Percentiles rank a stretch among this genome's conserved stretches.
Evolutionary conservation across 2,329 filamentous ascomycete species (phyloP).

Genomic region (Ophiosphaerella herpotricha): DNA sequence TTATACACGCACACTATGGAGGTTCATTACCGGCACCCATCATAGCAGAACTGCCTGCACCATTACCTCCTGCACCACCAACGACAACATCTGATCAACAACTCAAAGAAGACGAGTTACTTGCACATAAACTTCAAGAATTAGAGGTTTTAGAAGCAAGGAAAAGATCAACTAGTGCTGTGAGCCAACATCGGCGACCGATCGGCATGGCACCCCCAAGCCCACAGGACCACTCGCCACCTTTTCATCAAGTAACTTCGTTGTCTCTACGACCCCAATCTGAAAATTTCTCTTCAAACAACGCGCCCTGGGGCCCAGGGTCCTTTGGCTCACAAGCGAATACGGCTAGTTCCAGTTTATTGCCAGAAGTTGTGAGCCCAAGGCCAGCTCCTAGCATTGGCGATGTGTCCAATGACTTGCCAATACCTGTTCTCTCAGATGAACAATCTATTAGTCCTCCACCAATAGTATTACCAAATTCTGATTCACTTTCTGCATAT

Average conservation of each 20-base stretch:
- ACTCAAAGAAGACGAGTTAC: conserved; percentile 34
- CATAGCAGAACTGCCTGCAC: conserved; percentile 37
- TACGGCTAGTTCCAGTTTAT: conserved; percentile 9
- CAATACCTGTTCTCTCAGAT: conserved; percentile 15
- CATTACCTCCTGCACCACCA: conserved; percentile 29
- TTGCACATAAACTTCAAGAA: conserved; percentile 33
- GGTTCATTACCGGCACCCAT: conserved; percentile 7
- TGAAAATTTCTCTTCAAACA: conserved; percentile 12
- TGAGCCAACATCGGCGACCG: conserved; percentile 18
- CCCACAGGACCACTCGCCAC: conserved; percentile 10
- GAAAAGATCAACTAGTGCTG: conserved; percentile 23
- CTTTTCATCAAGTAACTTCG: conserved; percentile 16
- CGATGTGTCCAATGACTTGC: conserved; percentile 10
- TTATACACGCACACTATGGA: conserved; percentile 30
- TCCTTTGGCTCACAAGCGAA: conserved; percentile 14
- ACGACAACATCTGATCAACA: conserved; percentile 36
- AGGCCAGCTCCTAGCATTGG: not conserved
- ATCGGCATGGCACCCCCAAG: conserved; percentile 14
- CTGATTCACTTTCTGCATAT: conserved; percentile 24
- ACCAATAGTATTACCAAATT: conserved; percentile 9
- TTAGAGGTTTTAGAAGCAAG: conserved; percentile 33
- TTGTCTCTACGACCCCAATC: conserved; percentile 10
- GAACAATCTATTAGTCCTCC: conserved; percentile 1
- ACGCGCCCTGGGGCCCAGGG: conserved; percentile 18
- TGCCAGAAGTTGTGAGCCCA: conserved; percentile 16